Conservation (phyloP, 495 filamentous ascomycete species). For the Tuber aestivum region DNA sequence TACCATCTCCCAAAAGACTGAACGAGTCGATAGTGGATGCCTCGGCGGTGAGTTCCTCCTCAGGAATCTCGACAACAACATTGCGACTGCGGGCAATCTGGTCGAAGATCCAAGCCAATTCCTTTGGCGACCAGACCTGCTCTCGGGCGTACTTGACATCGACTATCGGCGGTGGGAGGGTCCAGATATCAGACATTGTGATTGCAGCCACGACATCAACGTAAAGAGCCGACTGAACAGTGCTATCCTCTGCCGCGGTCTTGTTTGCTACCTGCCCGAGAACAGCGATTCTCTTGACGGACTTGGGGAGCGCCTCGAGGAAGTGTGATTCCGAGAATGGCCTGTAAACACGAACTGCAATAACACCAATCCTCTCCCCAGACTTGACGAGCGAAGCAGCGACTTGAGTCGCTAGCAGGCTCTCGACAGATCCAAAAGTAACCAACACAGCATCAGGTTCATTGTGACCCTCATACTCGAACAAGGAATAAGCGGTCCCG, state of each 20-base stretch:
- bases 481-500: slow-evolving; percentile 83
- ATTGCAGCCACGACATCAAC: slow-evolving; percentile 80
- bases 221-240: slow-evolving; percentile 74
- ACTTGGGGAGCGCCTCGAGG: slow-evolving; percentile 67
- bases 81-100: slow-evolving; percentile 48
- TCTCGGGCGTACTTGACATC: slow-evolving; percentile 88
- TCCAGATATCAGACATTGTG: slow-evolving; percentile 64
- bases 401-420: slow-evolving; percentile 76
- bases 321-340: slow-evolving; percentile 94
- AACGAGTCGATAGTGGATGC: slow-evolving; percentile 36
- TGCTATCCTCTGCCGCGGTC: slow-evolving; percentile 58
- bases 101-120: slow-evolving; percentile 58
- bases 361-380: slow-evolving; percentile 70
- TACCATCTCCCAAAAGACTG: slow-evolving; percentile 41
- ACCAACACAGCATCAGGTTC: slow-evolving; percentile 73
- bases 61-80: slow-evolving; percentile 42
- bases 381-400: slow-evolving; percentile 63
- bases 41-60: slow-evolving; percentile 42
- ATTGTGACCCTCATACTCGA: slow-evolving; percentile 88
- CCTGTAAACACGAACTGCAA: slow-evolving; percentile 87
- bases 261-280: slow-evolving; percentile 48
- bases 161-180: slow-evolving; percentile 55
- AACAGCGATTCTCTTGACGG: slow-evolving; percentile 64
- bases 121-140: slow-evolving; percentile 73
- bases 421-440: slow-evolving; percentile 85